Base-by-base conservation (phyloP, 2,329 filamentous ascomycete species). In the Phialophora verrucosa region DNA sequence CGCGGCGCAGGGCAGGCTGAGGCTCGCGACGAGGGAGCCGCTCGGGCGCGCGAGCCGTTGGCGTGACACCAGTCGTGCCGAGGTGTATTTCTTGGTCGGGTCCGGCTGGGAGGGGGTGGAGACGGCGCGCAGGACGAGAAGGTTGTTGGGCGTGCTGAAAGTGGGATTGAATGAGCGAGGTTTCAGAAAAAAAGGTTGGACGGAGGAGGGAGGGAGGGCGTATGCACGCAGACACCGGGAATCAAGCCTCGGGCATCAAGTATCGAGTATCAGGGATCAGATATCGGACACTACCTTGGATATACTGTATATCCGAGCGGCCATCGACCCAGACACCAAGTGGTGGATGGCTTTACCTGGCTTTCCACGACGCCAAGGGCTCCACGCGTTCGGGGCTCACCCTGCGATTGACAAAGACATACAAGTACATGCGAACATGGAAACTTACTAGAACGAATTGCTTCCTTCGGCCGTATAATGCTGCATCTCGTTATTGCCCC, bases 401-500 rank as follows among this genome's bases (percentile, higher is more conserved):
- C 12, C 32, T 2, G 32, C 32, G 32, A 35, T 35, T 35, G 32
- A 35, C 10, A 12, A 12, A 12, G 32, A 35, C 35, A 11, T 29
- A 17, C 20, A 32, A 14, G 14, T 20, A 20, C 3, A 35, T n/a
- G 25, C 12, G 14, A 17, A 53, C 3, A 31, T 35, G 25, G 12
- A 55, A 31, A 67, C 64, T 67, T 67, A 69, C 67, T 65, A 69
- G 64, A 72, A 72, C 7, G 68, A 66, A 57, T 72, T 72, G 42
- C 53, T 59, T 1, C 51, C 59, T 14, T 66, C 58, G 49, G 60
- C 53, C 6, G 71, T 73, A 55, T 73, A 73, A 31, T 70, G 54
- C 54, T 73, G 65, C 12, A 71, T 66, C 56, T 73, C 71, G 53
- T 71, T 71, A 58, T 73, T 73, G 10, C 71, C 71, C 71, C 71